phyloP scores from a whole-genome alignment of 225 moss, liverwort and hornwort species.

The Marchantia paleacea region DNA sequence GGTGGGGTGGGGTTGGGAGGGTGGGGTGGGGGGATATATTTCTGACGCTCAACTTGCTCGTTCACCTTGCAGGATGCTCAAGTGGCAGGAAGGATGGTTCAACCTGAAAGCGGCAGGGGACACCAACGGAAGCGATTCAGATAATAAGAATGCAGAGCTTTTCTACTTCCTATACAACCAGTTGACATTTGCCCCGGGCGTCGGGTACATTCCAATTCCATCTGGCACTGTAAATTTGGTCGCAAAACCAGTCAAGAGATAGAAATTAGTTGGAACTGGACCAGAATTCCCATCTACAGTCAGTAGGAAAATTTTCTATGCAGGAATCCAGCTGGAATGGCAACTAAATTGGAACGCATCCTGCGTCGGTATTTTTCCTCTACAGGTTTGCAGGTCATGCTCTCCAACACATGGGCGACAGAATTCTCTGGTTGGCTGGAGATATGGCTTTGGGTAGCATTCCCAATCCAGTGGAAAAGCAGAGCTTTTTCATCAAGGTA shows the following conservation, averaged over 20 bases:
- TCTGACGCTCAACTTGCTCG: neutral
- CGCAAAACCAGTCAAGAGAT: neutral
- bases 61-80: constrained; percentile 26
- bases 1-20: neutral
- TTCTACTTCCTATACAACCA: constrained; percentile 37
- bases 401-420: constrained; percentile 13
- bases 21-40: neutral
- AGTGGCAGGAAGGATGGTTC: constrained; percentile 38
- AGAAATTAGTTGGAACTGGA: neutral
- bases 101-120: constrained; percentile 28
- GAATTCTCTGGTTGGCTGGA: constrained; percentile 40
- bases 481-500: constrained; percentile 31
- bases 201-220: constrained; percentile 29
- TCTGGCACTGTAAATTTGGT: neutral
- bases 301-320: neutral
- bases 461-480: constrained; percentile 23
- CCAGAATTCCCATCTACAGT: neutral
- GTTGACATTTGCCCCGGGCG: constrained; percentile 30
- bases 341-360: neutral
- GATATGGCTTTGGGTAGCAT: constrained; percentile 22
- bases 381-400: constrained; percentile 43
- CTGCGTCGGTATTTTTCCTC: neutral
- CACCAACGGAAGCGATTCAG: neutral
- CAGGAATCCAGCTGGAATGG: neutral
- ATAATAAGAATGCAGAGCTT: constrained; percentile 22